Base-by-base conservation (phyloP, 257 asterid species). In the Anisodus acutangulus region DNA sequence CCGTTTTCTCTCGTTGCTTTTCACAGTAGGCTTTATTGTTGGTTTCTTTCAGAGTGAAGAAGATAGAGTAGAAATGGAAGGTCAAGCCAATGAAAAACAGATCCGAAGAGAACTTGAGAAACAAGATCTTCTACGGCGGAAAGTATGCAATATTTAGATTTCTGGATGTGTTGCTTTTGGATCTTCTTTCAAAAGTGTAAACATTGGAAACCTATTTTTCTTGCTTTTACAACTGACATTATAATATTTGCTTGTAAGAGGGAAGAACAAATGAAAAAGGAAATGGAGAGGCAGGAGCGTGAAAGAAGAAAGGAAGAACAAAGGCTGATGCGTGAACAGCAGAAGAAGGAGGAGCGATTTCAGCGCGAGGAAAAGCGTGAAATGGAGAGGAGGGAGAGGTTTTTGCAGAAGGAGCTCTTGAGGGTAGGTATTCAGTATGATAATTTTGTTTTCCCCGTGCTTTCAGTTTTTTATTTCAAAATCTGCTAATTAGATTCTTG, bases 331-430 rank as follows among this genome's bases (percentile, higher is more conserved):
- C 89, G 97, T 35, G 99, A 97, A 85, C 95, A 87, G 85, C 99
- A 95, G 88, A 91, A 82, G 88, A 93, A 86, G 92, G 98, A 95
- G 89, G 99, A 97, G 90, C 94, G 91, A 81, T 90, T 72, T 88
- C 99, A 92, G 91, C 98, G 99, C 3, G 99, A 97, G 90, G 98
- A 97, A 87, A 94, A 71, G 88, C 99, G 98, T 89, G 99, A 97
- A 91, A 91, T 94, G 96, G 98, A 95, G 88, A 91, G 99, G 85
- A 91, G 98, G 88, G 98, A 97, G 87, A 97, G 83, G 84, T 93
- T 93, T 86, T 87, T 97, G 97, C 98, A 97, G 88, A 97, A 84
- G 88, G 99, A 97, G 86, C 93, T 91, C 79, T 71, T 95, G 86
- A 90, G 92, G 84, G 99, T 92, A 88, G 81, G 85, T 51, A 85